Evolutionary conservation across 2,329 filamentous ascomycete species (phyloP).

Genomic region (Botrytis hyacinthi): DNA sequence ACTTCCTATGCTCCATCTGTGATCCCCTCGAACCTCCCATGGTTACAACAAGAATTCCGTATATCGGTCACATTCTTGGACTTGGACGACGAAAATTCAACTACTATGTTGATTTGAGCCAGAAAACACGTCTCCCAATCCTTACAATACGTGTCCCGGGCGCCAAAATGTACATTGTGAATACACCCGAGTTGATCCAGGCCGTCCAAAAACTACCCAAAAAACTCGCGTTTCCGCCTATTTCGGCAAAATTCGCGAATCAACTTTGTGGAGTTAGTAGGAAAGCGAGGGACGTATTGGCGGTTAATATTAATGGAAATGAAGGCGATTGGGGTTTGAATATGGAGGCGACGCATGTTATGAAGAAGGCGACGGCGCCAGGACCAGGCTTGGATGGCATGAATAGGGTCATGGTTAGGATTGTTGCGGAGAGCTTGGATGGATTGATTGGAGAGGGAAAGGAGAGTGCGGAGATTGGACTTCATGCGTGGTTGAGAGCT

Average conservation of each 20-base stretch:
- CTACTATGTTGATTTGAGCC: conserved; percentile 23
- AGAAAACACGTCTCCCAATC: conserved; percentile 36
- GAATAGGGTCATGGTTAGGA: conserved; percentile 8
- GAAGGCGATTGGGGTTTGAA: conserved; percentile 28
- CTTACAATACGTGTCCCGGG: conserved; percentile 45
- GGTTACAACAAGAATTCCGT: conserved; percentile 15
- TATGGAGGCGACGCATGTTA: background rate
- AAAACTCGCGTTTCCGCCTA: conserved; percentile 42
- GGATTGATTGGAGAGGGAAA: background rate
- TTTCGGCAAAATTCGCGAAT: conserved; percentile 33
- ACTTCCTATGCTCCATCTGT: background rate
- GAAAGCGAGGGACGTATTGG: conserved; percentile 37
- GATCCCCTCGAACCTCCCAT: background rate
- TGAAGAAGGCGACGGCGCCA: background rate
- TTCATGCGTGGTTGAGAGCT: background rate
- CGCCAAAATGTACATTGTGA: conserved; percentile 45
- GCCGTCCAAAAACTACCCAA: conserved; percentile 43
- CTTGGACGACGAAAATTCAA: conserved; percentile 18
- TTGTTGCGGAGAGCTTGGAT: conserved; percentile 8
- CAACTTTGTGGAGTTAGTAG: conserved; percentile 29
- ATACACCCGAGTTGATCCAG: conserved; percentile 41
- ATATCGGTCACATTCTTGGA: conserved; percentile 20
- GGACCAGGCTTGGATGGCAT: conserved; percentile 12
- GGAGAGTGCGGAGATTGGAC: background rate
- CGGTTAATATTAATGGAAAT: conserved; percentile 40